A percentile compares a stretch with the other conserved stretches of the same genome.
These are phyloP conservation scores for Cylindrodendrum hubeiense DNA, from an alignment of 2,329 filamentous ascomycete species.

Conservation along the genomic window DNA sequence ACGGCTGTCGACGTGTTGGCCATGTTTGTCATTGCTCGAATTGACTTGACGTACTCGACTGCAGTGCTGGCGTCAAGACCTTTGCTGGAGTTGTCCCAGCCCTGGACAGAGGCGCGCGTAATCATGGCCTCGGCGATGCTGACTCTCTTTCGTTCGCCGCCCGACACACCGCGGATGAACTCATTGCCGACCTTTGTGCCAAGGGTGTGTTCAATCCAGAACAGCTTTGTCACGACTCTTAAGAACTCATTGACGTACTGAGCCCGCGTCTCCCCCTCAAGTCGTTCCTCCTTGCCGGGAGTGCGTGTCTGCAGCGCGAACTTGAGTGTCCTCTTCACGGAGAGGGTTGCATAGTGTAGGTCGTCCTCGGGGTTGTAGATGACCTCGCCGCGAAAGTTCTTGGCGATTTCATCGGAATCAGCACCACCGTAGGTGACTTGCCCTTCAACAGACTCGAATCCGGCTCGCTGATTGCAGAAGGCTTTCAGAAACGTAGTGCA, in stretches of 20 bases:
- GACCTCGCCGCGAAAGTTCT: constrained; percentile 70
- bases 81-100: constrained; percentile 81
- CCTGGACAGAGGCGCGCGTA: constrained; percentile 71
- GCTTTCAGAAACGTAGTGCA: constrained; percentile 80
- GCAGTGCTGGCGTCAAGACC: constrained; percentile 81
- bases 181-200: constrained; percentile 79
- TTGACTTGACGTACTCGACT: constrained; percentile 75
- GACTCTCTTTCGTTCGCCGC: constrained; percentile 79
- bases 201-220: constrained; percentile 78
- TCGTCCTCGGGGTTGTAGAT: constrained; percentile 78
- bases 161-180: constrained; percentile 72
- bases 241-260: constrained; percentile 67
- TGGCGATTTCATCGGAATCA: constrained; percentile 58
- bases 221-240: constrained; percentile 75
- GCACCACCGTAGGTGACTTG: constrained; percentile 72
- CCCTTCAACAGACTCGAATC: constrained; percentile 74
- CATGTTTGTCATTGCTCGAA: constrained; percentile 76
- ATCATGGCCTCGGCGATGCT: constrained; percentile 78
- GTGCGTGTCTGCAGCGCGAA: constrained; percentile 77
- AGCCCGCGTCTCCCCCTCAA: constrained; percentile 70
- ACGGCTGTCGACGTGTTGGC: constrained; percentile 78
- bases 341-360: constrained; percentile 77
- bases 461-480: constrained; percentile 76
- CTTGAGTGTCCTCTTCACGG: constrained; percentile 73
- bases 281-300: constrained; percentile 60